A percentile compares a stretch with the other conserved stretches of the same genome.
phyloP scores from a whole-genome alignment of 768 basidiomycete species.

The Piloderma croceum region DNA sequence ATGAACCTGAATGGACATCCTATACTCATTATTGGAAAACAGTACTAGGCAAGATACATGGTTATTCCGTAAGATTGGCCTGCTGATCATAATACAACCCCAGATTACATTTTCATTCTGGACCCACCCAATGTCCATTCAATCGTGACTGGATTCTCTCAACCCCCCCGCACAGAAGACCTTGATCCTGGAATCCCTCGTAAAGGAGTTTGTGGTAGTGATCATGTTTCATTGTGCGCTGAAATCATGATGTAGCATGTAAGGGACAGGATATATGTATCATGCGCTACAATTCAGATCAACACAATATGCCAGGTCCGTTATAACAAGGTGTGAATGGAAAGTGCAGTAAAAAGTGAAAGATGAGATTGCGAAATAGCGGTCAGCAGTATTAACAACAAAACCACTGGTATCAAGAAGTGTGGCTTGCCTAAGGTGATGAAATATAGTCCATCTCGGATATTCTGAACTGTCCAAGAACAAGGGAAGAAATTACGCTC shows the following conservation, averaged over 20 bases:
- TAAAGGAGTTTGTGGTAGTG: conserved; percentile 73
- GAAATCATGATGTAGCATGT: conserved; percentile 52
- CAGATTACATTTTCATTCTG: conserved; percentile 88
- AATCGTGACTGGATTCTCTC: conserved; percentile 49
- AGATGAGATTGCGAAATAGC: too few species aligned
- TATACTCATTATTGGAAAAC: conserved; percentile 86
- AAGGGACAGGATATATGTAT: too few species aligned
- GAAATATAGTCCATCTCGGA: too few species aligned
- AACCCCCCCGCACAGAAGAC: conserved; percentile 52
- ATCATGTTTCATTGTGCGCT: conserved; percentile 77
- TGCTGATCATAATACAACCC: conserved; percentile 2
- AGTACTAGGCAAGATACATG: conserved; percentile 68
- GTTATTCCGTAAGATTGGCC: neutral
- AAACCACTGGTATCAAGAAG: too few species aligned
- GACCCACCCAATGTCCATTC: conserved; percentile 34
- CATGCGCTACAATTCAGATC: too few species aligned
- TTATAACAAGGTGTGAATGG: too few species aligned
- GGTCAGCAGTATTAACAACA: too few species aligned
- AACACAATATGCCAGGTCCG: too few species aligned
- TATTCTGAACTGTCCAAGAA: too few species aligned
- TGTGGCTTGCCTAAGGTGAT: too few species aligned
- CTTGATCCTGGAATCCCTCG: conserved; percentile 76
- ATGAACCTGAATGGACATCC: conserved; percentile 84
- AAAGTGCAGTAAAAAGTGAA: too few species aligned
- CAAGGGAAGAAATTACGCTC: too few species aligned